Conservation (phyloP, 2,329 filamentous ascomycete species). For the Laburnicola sp. region DNA sequence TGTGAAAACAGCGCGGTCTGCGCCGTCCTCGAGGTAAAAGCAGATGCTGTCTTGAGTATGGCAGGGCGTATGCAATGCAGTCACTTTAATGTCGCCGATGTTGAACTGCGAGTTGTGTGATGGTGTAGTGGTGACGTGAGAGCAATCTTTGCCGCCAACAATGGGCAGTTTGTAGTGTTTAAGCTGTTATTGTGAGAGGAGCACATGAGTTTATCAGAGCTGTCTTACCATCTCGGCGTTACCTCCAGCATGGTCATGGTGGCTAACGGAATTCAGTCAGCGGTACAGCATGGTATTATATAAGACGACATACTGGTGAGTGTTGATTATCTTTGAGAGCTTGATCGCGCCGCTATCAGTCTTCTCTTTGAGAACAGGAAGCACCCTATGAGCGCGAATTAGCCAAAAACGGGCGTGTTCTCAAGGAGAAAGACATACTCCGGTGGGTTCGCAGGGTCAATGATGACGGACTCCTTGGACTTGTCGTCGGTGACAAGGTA, state of each 20-base stretch:
- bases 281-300: neutral
- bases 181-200: slow-evolving; percentile 47
- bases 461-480: slow-evolving; percentile 60
- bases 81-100: slow-evolving; percentile 81
- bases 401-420: neutral
- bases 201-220: neutral
- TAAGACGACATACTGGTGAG: slow-evolving; percentile 75
- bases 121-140: slow-evolving; percentile 76
- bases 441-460: slow-evolving; percentile 77
- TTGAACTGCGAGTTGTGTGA: slow-evolving; percentile 75
- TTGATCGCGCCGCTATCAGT: slow-evolving; percentile 74
- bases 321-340: slow-evolving; percentile 88
- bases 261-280: slow-evolving; percentile 57
- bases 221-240: slow-evolving; percentile 73
- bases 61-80: slow-evolving; percentile 88
- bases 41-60: slow-evolving; percentile 99
- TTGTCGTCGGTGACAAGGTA: slow-evolving; percentile 62
- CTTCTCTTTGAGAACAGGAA: slow-evolving; percentile 71
- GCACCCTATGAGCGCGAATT: slow-evolving; percentile 54
- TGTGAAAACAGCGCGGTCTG: slow-evolving; percentile 82
- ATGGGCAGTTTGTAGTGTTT: slow-evolving; percentile 69
- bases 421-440: slow-evolving; percentile 64
- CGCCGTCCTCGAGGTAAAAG: slow-evolving; percentile 83
- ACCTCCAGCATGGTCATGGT: slow-evolving; percentile 92
- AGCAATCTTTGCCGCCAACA: slow-evolving; percentile 85